Evolutionary conservation across 441 rosid genomes (phyloP).

Genomic region (Gossypium trilobum): DNA sequence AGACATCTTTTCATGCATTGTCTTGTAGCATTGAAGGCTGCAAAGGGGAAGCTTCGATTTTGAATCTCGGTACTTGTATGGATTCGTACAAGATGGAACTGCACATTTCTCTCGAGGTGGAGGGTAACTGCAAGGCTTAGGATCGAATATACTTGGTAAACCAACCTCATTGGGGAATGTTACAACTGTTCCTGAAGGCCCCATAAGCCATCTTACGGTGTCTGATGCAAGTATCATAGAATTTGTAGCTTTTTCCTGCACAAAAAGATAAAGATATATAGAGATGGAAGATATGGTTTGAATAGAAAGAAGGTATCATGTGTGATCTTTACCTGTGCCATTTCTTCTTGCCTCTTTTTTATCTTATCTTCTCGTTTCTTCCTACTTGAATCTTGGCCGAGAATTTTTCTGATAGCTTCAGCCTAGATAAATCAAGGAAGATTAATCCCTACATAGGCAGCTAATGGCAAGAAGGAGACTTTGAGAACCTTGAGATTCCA

Average conservation of each 20-base stretch:
- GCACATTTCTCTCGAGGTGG: conserved; percentile 46
- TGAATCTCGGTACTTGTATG: conserved; percentile 48
- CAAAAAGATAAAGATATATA: background rate
- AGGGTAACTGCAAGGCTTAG: conserved; percentile 36
- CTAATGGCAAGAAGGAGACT: too few relatives aligned
- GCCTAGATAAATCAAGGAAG: conserved; percentile 28
- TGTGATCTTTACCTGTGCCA: conserved; percentile 28
- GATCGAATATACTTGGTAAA: conserved; percentile 36
- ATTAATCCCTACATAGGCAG: background rate
- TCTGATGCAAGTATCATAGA: conserved; percentile 26
- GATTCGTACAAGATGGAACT: conserved; percentile 36
- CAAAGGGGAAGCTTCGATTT: conserved; percentile 43
- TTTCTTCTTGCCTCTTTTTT: conserved; percentile 38
- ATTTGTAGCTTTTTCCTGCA: conserved; percentile 42
- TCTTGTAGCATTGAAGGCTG: conserved; percentile 44
- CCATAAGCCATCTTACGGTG: conserved; percentile 35
- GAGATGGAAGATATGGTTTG: background rate
- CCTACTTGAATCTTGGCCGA: conserved; percentile 45
- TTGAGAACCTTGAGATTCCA: too few relatives aligned
- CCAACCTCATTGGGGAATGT: conserved; percentile 39
- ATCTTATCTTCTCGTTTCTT: conserved; percentile 47
- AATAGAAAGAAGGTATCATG: background rate
- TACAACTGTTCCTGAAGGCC: conserved; percentile 46
- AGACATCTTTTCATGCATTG: conserved; percentile 29
- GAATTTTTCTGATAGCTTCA: conserved; percentile 44